phyloP scores from a whole-genome alignment of 352 stramenopile species.

The Phytophthora litchii region DNA sequence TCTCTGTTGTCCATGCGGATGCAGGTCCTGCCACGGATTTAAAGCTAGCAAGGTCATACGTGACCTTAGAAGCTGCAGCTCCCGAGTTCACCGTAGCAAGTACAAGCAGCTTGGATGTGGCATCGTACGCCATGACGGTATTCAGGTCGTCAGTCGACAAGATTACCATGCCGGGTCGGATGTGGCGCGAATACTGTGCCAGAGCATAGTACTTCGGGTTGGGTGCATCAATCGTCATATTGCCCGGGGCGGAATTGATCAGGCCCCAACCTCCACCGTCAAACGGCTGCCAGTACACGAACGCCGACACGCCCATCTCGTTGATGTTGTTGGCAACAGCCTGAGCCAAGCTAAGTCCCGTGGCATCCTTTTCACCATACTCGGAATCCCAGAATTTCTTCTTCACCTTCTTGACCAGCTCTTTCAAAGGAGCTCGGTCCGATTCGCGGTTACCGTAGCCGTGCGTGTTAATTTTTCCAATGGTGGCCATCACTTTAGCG shows the following conservation, averaged over 20 bases:
- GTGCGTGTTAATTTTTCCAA: slow-evolving; percentile 67
- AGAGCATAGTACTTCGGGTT: slow-evolving; percentile 66
- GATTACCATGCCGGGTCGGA: slow-evolving; percentile 62
- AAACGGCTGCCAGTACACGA: slow-evolving; percentile 70
- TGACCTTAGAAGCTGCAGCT: slow-evolving; percentile 29
- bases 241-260: slow-evolving; percentile 45
- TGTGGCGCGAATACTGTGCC: slow-evolving; percentile 67
- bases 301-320: slow-evolving; percentile 58
- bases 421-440: slow-evolving; percentile 43
- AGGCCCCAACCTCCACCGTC: slow-evolving; percentile 61
- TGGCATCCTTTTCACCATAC: slow-evolving; percentile 57
- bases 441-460: slow-evolving; percentile 52
- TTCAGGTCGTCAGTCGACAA: slow-evolving; percentile 43
- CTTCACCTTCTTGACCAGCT: slow-evolving; percentile 29
- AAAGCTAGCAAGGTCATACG: slow-evolving; percentile 49
- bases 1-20: slow-evolving; percentile 54
- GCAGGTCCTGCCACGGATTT: slow-evolving; percentile 31
- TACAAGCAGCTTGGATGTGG: slow-evolving; percentile 36
- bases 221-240: slow-evolving; percentile 42
- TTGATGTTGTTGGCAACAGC: slow-evolving; percentile 62
- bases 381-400: slow-evolving; percentile 71
- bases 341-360: slow-evolving; percentile 55
- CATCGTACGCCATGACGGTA: slow-evolving; percentile 57
- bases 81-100: slow-evolving; percentile 53
- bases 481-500: slow-evolving; percentile 33